A percentile compares a stretch with the other conserved stretches of the same genome.
phyloP scores from a whole-genome alignment of 2,329 filamentous ascomycete genomes.

The Chaetomium sp. region DNA sequence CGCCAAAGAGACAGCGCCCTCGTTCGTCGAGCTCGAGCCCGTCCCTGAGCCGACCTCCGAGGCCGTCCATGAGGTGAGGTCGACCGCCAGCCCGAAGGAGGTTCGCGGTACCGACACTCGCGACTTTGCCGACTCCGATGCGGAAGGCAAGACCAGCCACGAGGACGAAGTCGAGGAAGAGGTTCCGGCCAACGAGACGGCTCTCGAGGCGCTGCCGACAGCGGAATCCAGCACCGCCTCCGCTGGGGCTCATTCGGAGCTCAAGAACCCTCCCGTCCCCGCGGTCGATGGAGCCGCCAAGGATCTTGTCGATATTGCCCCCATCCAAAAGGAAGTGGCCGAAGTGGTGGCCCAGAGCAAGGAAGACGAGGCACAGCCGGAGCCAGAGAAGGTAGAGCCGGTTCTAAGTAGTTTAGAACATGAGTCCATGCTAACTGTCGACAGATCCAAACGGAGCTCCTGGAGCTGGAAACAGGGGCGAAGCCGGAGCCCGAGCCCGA shows the following conservation, averaged over 20 bases:
- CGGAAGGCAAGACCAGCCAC: not conserved
- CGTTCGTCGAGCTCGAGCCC: constrained; percentile 15
- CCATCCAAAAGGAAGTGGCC: not conserved
- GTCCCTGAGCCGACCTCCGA: not conserved
- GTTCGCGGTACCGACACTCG: constrained; percentile 4
- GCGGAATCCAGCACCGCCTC: too few relatives aligned
- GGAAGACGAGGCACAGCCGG: constrained; percentile 12
- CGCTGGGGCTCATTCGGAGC: not conserved
- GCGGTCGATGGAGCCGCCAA: not conserved
- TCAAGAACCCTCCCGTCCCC: constrained; percentile 1
- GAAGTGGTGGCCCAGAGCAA: constrained; percentile 4
- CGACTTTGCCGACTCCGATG: constrained; percentile 13
- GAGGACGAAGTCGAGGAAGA: constrained; percentile 7
- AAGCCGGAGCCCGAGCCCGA: constrained; percentile 16
- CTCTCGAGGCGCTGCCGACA: not conserved
- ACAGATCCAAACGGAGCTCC: constrained; percentile 10
- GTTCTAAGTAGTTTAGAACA: constrained; percentile 4
- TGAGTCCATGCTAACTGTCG: constrained; percentile 18
- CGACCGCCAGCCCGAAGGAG: constrained; percentile 1
- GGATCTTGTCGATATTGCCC: not conserved
- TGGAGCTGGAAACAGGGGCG: constrained; percentile 11
- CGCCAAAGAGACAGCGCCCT: constrained; percentile 10
- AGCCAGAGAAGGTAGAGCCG: constrained; percentile 23
- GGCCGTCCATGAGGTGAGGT: constrained; percentile 10
- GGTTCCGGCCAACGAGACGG: not conserved